Conservation (phyloP, 2,329 filamentous ascomycete species). For the Neonectria sp. region DNA sequence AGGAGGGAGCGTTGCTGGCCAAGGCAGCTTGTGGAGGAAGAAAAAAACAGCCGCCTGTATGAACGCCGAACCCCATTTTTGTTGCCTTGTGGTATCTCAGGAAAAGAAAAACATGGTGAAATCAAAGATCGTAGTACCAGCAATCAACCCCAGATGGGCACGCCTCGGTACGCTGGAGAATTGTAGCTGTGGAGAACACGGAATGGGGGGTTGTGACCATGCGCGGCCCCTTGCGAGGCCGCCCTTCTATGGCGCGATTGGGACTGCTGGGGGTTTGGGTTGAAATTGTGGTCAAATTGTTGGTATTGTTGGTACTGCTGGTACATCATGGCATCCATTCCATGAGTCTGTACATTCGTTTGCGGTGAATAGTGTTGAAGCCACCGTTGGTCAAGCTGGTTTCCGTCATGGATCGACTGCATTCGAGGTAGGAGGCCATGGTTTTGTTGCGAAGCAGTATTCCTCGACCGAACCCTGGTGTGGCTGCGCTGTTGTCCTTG, state of each 20-base stretch:
- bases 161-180: conserved; percentile 69
- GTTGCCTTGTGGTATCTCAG: conserved; percentile 39
- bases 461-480: conserved; percentile 34
- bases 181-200: conserved; percentile 72
- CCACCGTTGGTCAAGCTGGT: conserved; percentile 9
- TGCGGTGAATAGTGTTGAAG: conserved; percentile 11
- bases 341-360: conserved; percentile 19
- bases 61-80: conserved; percentile 13
- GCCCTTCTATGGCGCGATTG: conserved; percentile 32
- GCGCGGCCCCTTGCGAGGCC: conserved; percentile 34
- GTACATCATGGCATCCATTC: conserved; percentile 35
- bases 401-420: conserved; percentile 1
- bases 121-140: conserved; percentile 8
- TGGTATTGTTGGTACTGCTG: conserved; percentile 25
- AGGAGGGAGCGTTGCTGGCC: neutral
- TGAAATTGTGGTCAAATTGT: conserved; percentile 38
- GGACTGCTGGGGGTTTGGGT: conserved; percentile 20
- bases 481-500: conserved; percentile 23
- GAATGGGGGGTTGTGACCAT: conserved; percentile 57
- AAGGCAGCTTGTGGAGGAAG: neutral
- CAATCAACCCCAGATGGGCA: conserved; percentile 68
- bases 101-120: conserved; percentile 5
- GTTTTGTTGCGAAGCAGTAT: conserved; percentile 34
- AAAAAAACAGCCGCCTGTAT: conserved; percentile 1
- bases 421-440: conserved; percentile 12